Conservation (phyloP, 352 stramenopile genomes). For the Pythium phragmitis region DNA sequence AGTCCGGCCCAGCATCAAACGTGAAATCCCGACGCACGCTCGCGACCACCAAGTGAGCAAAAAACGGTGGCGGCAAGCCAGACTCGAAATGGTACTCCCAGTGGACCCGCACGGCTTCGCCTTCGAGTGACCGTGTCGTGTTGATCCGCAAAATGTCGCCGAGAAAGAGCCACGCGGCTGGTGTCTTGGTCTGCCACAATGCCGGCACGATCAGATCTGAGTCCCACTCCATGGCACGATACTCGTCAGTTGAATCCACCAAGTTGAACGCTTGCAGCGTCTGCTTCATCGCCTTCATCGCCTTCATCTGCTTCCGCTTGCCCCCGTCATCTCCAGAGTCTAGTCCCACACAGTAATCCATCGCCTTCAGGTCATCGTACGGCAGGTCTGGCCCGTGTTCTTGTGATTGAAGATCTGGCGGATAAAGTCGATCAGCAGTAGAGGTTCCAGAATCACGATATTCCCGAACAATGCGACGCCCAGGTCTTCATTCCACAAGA, state of each 20-base stretch:
- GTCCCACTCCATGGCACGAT: not conserved
- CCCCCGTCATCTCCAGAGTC: not conserved
- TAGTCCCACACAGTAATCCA: not conserved
- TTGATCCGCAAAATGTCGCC: slow-evolving; percentile 1
- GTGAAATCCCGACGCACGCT: not conserved
- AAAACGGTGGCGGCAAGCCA: slow-evolving; percentile 7
- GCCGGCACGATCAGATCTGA: slow-evolving; percentile 3
- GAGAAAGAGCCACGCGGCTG: not conserved
- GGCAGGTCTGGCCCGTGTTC: not conserved
- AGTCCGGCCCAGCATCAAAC: slow-evolving; percentile 7
- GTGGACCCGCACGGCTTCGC: not conserved
- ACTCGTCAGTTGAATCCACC: not conserved
- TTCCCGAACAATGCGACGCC: not conserved
- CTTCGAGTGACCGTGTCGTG: not conserved
- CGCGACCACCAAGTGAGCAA: slow-evolving; percentile 17
- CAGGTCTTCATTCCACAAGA: slow-evolving; percentile 18
- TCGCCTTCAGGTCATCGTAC: not conserved
- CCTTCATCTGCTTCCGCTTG: not conserved
- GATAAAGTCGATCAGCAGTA: slow-evolving; percentile 20
- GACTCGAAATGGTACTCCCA: slow-evolving; percentile 8
- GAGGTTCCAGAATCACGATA: slow-evolving; percentile 12
- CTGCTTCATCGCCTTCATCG: slow-evolving; percentile 4
- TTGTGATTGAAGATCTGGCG: slow-evolving; percentile 13
- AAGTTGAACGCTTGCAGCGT: not conserved
- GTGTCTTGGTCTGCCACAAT: not conserved